These are phyloP conservation scores for Paraphaeosphaeria sporulosa DNA, from an alignment of 2,329 filamentous ascomycete genomes.

Conservation along the genomic window DNA sequence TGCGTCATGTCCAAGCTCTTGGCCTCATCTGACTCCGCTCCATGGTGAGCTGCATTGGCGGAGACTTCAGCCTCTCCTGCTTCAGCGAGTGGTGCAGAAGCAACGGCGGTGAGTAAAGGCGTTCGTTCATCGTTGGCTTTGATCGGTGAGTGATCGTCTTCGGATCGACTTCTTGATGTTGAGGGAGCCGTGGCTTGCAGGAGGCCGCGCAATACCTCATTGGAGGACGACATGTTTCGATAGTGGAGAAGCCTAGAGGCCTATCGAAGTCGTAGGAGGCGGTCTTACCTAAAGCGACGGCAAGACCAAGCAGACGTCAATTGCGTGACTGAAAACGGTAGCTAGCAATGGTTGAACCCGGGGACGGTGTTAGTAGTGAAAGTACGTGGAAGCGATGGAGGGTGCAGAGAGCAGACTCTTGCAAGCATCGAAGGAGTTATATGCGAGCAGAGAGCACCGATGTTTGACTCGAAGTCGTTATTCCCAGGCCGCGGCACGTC, in stretches of 20 bases:
- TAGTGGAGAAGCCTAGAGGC: background rate
- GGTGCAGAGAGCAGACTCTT: background rate
- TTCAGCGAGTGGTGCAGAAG: conserved; percentile 25
- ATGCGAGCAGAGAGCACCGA: background rate
- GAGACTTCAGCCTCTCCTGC: conserved; percentile 16
- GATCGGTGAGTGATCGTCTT: background rate
- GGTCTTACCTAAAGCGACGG: background rate
- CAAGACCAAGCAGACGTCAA: background rate
- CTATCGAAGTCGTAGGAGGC: background rate
- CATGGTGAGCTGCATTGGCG: conserved; percentile 7
- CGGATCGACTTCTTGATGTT: background rate
- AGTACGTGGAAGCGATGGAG: background rate
- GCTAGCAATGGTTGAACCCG: background rate
- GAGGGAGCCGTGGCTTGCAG: background rate
- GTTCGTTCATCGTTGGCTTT: conserved; percentile 35
- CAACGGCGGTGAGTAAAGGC: conserved; percentile 34
- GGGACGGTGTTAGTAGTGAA: background rate
- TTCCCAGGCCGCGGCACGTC: background rate
- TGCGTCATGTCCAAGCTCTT: conserved; percentile 55
- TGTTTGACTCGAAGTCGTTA: conserved; percentile 9
- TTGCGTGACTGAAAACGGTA: background rate
- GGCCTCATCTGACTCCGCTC: conserved; percentile 26
- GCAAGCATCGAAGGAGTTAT: background rate
- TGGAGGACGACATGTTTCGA: background rate
- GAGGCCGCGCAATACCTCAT: too few relatives aligned